Percentiles rank a stretch among this genome's conserved stretches.
phyloP scores from a whole-genome alignment of 805 yeast species.

The Candida krabiensis region DNA sequence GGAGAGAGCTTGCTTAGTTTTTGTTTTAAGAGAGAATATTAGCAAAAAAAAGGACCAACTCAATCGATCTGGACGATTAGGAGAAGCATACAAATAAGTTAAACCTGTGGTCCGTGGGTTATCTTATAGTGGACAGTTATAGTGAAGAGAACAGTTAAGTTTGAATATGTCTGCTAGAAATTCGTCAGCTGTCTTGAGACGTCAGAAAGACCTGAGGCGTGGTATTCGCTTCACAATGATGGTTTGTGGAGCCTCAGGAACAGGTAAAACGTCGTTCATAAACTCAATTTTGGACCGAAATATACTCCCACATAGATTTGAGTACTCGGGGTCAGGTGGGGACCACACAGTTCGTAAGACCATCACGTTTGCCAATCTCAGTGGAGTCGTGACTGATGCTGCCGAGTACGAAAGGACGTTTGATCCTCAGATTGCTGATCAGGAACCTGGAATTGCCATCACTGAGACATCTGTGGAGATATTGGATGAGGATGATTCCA shows the following conservation, averaged over 20 bases:
- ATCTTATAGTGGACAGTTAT: too few relatives aligned
- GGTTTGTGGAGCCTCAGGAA: constrained; percentile 72
- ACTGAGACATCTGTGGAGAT: constrained; percentile 65
- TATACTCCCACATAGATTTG: constrained; percentile 59
- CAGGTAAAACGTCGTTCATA: constrained; percentile 76
- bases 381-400: constrained; percentile 54
- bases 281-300: constrained; percentile 65
- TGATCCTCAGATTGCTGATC: constrained; percentile 57
- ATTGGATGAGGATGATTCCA: constrained; percentile 59
- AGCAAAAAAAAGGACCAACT: too few relatives aligned
- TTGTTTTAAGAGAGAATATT: too few relatives aligned
- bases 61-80: too few relatives aligned
- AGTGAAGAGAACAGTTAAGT: too few relatives aligned
- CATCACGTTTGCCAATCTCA: constrained; percentile 58
- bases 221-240: constrained; percentile 73
- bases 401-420: constrained; percentile 58
- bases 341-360: constrained; percentile 40
- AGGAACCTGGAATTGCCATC: constrained; percentile 75
- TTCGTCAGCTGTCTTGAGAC: constrained; percentile 37
- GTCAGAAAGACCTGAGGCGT: constrained; percentile 67
- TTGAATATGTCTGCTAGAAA: constrained; percentile 24
- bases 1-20: too few relatives aligned
- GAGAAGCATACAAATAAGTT: too few relatives aligned
- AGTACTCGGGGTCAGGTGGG: constrained; percentile 33
- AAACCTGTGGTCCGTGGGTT: too few relatives aligned